A percentile compares a stretch with the other conserved stretches of the same genome.
These are phyloP conservation scores for Zygosaccharomyces bailii DNA, from an alignment of 805 yeast species.

Conservation along the genomic window DNA sequence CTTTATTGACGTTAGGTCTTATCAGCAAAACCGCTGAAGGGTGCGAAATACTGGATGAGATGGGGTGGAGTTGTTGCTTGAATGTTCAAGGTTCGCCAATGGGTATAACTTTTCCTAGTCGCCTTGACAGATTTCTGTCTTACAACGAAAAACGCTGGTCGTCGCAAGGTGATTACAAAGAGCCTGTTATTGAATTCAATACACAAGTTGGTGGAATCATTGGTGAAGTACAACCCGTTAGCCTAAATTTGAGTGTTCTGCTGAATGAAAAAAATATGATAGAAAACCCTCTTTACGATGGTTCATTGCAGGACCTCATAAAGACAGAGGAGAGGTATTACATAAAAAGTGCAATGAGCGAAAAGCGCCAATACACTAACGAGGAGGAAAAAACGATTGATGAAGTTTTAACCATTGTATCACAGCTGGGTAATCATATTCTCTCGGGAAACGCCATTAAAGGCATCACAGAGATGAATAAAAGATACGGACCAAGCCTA, in stretches of 20 bases:
- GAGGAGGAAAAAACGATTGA: constrained; percentile 32
- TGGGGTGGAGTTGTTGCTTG: constrained; percentile 62
- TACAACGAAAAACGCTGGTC: constrained; percentile 26
- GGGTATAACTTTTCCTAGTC: constrained; percentile 42
- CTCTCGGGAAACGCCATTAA: constrained; percentile 52
- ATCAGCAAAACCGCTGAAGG: constrained; percentile 74
- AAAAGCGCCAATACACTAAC: constrained; percentile 8
- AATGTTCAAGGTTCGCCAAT: constrained; percentile 43
- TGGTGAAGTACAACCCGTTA: constrained; percentile 17
- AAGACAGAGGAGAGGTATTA: constrained; percentile 11
- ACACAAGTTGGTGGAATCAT: constrained; percentile 18
- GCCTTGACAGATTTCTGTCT: constrained; percentile 34
- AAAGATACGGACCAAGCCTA: constrained; percentile 45
- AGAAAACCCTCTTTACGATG: constrained; percentile 28
- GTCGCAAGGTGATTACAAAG: constrained; percentile 17
- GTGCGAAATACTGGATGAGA: constrained; percentile 76
- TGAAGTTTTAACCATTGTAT: constrained; percentile 40
- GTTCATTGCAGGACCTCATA: constrained; percentile 12
- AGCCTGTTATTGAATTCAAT: constrained; percentile 23
- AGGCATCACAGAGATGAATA: constrained; percentile 53
- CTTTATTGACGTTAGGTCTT: constrained; percentile 74
- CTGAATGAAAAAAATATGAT: constrained; percentile 24
- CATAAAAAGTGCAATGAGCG: constrained; percentile 7
- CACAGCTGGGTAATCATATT: constrained; percentile 55
- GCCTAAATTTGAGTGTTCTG: constrained; percentile 25